A percentile compares a stretch with the other conserved stretches of the same genome.
These are phyloP conservation scores for Solanum corneliomulleri DNA, from an alignment of 257 asterid species.

Conservation along the genomic window DNA sequence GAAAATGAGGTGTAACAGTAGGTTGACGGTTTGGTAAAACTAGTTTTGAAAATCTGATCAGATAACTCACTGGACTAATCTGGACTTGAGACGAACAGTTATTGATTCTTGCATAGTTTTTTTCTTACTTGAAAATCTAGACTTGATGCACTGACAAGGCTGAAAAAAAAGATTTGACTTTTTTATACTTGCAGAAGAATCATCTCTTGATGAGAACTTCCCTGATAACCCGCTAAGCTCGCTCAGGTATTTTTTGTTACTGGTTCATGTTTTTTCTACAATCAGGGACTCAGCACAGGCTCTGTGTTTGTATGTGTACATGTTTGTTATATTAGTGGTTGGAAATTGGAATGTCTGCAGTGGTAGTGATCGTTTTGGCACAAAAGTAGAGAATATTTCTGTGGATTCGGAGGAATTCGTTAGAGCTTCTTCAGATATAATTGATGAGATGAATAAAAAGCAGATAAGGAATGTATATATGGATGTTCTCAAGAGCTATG, in stretches of 20 bases:
- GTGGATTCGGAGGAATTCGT: conserved; percentile 6
- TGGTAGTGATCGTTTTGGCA: conserved; percentile 17
- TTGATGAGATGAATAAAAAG: conserved; percentile 26
- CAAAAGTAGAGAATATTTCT: conserved; percentile 11
- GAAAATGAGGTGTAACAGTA: background rate
- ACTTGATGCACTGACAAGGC: background rate
- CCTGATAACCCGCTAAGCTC: conserved; percentile 1
- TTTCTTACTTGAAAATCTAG: background rate
- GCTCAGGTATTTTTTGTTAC: conserved; percentile 18
- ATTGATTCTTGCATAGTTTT: background rate
- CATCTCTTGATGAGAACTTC: conserved; percentile 9
- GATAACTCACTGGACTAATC: background rate
- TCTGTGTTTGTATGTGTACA: background rate
- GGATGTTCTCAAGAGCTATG: conserved; percentile 38
- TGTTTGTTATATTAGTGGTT: background rate
- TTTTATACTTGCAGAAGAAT: conserved; percentile 31
- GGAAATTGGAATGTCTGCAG: background rate
- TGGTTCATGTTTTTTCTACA: background rate
- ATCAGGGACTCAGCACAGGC: background rate
- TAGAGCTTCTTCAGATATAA: conserved; percentile 4
- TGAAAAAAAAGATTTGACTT: background rate
- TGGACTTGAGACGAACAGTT: background rate
- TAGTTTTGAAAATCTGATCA: background rate
- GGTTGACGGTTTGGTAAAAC: background rate
- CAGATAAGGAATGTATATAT: conserved; percentile 18